Conservation (phyloP, 306 rosid genomes). For the Cicer yamashitae region DNA sequence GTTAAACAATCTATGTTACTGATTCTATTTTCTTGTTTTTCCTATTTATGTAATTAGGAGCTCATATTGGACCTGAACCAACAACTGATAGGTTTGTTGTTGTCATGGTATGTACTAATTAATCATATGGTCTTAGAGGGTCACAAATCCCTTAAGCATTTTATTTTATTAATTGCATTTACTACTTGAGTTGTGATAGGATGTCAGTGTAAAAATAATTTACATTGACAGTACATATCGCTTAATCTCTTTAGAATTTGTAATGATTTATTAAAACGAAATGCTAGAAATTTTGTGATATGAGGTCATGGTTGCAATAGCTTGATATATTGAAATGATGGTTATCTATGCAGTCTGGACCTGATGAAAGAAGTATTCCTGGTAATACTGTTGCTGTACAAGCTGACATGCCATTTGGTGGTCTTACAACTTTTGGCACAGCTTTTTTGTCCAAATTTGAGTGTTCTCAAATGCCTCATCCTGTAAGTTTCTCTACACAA, state of each 20-base stretch:
- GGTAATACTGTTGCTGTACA: constrained; percentile 97
- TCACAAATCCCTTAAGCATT: background rate
- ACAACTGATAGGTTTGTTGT: constrained; percentile 99
- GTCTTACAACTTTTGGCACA: constrained; percentile 87
- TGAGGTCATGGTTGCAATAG: background rate
- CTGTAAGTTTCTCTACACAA: constrained; percentile 59
- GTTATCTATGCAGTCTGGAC: constrained; percentile 69
- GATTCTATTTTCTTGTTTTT: constrained; percentile 33
- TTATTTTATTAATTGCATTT: too few species aligned
- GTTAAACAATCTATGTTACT: background rate
- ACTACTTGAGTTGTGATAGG: too few species aligned
- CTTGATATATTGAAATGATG: background rate
- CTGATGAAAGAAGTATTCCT: constrained; percentile 96
- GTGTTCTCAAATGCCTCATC: constrained; percentile 97
- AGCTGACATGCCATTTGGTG: constrained; percentile 95
- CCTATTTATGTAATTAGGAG: constrained; percentile 59
- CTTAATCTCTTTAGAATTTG: too few species aligned
- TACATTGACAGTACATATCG: too few species aligned
- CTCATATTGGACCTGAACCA: constrained; percentile 99
- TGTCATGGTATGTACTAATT: constrained; percentile 74
- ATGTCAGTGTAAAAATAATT: too few species aligned
- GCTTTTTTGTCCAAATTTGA: constrained; percentile 91
- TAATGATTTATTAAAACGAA: too few species aligned
- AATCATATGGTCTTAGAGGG: constrained; percentile 5
- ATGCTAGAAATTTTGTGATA: background rate